Evolutionary conservation across 441 rosid species (phyloP), one percentile per base, ranked within the genome.

Genomic region (Pelargonium cotyledonis): DNA sequence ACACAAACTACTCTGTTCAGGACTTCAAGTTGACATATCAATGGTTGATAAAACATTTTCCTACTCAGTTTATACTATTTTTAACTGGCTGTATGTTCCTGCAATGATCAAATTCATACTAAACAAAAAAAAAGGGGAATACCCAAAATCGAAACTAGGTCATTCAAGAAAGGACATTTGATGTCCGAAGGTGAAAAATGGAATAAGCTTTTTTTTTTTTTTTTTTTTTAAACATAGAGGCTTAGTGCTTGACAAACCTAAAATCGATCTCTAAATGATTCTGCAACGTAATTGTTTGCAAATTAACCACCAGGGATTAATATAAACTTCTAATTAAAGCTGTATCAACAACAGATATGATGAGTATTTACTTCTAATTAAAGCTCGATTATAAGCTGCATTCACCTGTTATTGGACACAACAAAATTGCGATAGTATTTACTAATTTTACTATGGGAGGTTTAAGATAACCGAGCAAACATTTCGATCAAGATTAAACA

Each of bases 331-430:
- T 29, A 29, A 29, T 29, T 51, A 2, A 51, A 51, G 6, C 15
- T 51, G 18, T 51, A 11, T 49, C n/a, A 5, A 49, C 15, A 0
- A 12, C 55, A 49, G 5, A 49, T 12, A n/a, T 47, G 53, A 47
- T 47, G 53, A 47, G n/a, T 47, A 47, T n/a, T n/a, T n/a, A n/a
- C n/a, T n/a, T n/a, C n/a, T n/a, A n/a, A n/a, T n/a, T n/a, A n/a
- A n/a, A n/a, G n/a, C n/a, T n/a, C n/a, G n/a, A n/a, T n/a, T n/a
- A 78, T 89, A 89, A 8, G 94, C 96, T 0, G 91, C 86, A 65
- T 75, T 86, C 43, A 94, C 96, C 97, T 91, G 81, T 12, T 12
- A 47, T 47, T n/a, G n/a, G 15, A 14, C 53, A 47, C 14, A 10
- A 47, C 3, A 29, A 2, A 29, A 29, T 29, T 29, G 31, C 3